Conservation (phyloP, 164 flowering plant species). For the Brasenia schreberi region DNA sequence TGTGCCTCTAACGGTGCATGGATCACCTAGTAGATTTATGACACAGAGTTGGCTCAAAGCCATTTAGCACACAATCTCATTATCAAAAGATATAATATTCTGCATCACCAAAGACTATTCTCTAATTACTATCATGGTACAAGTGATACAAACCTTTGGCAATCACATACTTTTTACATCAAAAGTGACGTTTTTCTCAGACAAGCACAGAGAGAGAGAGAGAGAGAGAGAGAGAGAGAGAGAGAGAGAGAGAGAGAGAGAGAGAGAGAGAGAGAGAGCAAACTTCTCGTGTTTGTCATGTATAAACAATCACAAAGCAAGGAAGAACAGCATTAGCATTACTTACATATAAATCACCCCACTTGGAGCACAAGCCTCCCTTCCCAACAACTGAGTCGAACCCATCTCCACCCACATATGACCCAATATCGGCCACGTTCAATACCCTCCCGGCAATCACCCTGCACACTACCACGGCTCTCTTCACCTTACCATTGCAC, state of each 20-base stretch:
- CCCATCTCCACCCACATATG: slow-evolving; percentile 2
- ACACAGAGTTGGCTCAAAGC: too few species aligned
- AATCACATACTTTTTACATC: too few species aligned
- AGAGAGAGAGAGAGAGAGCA: not conserved
- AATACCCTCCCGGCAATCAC: slow-evolving; percentile 30
- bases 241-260: slow-evolving; percentile 1
- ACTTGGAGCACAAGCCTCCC: slow-evolving; percentile 7
- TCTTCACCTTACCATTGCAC: slow-evolving; percentile 6
- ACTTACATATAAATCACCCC: slow-evolving; percentile 15
- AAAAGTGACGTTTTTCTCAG: too few species aligned
- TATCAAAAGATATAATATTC: too few species aligned
- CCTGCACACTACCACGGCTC: slow-evolving; percentile 38
- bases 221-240: slow-evolving; percentile 1
- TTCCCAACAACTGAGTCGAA: slow-evolving; percentile 19
- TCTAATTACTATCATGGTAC: too few species aligned
- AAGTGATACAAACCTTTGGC: too few species aligned
- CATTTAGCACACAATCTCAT: too few species aligned
- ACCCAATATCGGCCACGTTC: slow-evolving; percentile 8
- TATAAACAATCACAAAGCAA: slow-evolving; percentile 35
- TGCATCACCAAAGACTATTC: too few species aligned
- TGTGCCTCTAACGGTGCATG: too few species aligned
- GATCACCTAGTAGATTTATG: too few species aligned
- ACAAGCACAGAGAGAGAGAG: not conserved
- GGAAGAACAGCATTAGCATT: slow-evolving; percentile 39
- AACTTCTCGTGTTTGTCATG: slow-evolving; percentile 4